Conservation (phyloP, 257 asterid genomes). For the Oldenlandia corymbosa region DNA sequence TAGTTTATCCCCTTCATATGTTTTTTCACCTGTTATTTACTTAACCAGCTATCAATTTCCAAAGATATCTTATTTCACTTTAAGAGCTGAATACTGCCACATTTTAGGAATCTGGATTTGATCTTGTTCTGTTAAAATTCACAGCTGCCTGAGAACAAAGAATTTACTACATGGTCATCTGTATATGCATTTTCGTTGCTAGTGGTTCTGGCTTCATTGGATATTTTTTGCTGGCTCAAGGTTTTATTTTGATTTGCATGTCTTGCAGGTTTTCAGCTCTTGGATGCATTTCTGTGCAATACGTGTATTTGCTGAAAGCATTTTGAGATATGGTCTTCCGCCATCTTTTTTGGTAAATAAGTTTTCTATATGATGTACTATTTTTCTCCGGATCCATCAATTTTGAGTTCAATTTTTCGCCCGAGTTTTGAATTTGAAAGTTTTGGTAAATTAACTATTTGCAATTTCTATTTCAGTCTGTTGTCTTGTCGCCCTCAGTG, state of each 20-base stretch:
- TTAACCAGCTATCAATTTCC: not conserved
- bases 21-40: not conserved
- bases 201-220: not conserved
- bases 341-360: slow-evolving; percentile 57
- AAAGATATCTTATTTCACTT: not conserved
- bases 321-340: slow-evolving; percentile 81
- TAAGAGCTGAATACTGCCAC: not conserved
- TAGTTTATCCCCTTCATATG: not conserved
- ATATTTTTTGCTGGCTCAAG: not conserved
- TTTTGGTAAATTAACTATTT: not conserved
- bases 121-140: not conserved
- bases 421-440: not conserved
- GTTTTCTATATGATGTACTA: not conserved
- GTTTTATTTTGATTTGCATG: slow-evolving; percentile 8
- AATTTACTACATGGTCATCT: not conserved
- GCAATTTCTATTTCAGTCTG: slow-evolving; percentile 48
- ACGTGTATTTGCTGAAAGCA: slow-evolving; percentile 80
- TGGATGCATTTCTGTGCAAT: slow-evolving; percentile 98
- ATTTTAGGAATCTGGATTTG: not conserved
- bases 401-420: not conserved
- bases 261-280: slow-evolving; percentile 76
- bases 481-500: slow-evolving; percentile 67
- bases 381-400: not conserved
- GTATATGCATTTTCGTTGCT: not conserved
- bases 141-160: not conserved